Conservation (phyloP, 2,329 filamentous ascomycete species). For the Fusarium sp. region DNA sequence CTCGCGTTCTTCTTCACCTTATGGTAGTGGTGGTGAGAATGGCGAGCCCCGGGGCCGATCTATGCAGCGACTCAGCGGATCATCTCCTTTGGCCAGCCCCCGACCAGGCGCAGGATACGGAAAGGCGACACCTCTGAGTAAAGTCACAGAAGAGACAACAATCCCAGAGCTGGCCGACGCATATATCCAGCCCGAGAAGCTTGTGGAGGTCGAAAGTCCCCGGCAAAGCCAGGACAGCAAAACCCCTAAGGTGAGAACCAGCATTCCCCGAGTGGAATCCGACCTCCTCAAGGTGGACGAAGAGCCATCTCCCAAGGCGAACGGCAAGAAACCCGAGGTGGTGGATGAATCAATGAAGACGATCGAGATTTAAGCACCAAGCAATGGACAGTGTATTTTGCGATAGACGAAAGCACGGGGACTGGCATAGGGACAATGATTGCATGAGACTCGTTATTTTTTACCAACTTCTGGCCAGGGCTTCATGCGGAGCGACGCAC, state of each 20-base stretch:
- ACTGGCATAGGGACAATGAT: conserved; percentile 43
- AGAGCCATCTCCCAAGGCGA: conserved; percentile 37
- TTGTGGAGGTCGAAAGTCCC: conserved; percentile 66
- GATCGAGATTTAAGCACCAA: conserved; percentile 62
- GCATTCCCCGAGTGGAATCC: conserved; percentile 48
- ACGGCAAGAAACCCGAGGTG: conserved; percentile 56
- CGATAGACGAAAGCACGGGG: conserved; percentile 37
- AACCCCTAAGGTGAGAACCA: conserved; percentile 45
- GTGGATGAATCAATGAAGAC: conserved; percentile 67
- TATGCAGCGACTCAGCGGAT: conserved; percentile 73
- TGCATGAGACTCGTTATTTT: conserved; percentile 42
- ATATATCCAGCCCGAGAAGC: conserved; percentile 56
- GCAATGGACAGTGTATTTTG: conserved; percentile 23
- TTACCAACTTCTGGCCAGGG: conserved; percentile 52
- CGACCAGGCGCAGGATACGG: conserved; percentile 64
- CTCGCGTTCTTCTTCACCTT: conserved; percentile 66
- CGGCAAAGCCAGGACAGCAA: conserved; percentile 57
- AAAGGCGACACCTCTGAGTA: conserved; percentile 75
- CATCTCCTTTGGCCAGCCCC: conserved; percentile 70
- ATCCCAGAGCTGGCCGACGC: conserved; percentile 52
- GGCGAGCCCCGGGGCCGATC: conserved; percentile 74
- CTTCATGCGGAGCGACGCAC: conserved; percentile 35
- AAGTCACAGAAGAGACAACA: conserved; percentile 75
- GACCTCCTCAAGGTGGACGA: conserved; percentile 46
- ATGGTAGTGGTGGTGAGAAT: conserved; percentile 71